phyloP scores from a whole-genome alignment of 1,284 basidiomycete genomes.

The Mycena citricolor region DNA sequence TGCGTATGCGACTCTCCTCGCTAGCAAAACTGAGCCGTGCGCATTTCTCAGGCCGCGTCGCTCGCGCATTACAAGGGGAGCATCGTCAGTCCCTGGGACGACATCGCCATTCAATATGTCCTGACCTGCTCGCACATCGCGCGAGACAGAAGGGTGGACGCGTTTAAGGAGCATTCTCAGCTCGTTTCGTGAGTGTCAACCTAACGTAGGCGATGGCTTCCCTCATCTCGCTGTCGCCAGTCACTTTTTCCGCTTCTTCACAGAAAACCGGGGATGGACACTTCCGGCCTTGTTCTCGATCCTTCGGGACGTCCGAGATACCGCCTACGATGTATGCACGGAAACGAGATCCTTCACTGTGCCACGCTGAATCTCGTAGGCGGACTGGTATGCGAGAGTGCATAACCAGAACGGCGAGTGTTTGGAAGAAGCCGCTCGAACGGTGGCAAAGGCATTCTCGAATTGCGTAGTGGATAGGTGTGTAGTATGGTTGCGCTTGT shows the following conservation, averaged over 20 bases:
- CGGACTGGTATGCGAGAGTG: conserved; percentile 62
- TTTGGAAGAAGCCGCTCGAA: conserved; percentile 90
- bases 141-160: conserved; percentile 63
- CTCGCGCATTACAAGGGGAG: conserved; percentile 60
- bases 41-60: conserved; percentile 41
- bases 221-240: background rate
- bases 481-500: too few relatives aligned
- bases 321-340: conserved; percentile 67
- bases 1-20: conserved; percentile 2
- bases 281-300: conserved; percentile 78
- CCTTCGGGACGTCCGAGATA: conserved; percentile 74
- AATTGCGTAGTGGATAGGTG: conserved; percentile 89
- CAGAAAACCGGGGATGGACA: conserved; percentile 79
- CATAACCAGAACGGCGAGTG: conserved; percentile 64
- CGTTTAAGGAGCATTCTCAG: conserved; percentile 73
- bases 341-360: conserved; percentile 2
- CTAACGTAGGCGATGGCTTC: background rate
- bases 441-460: conserved; percentile 90
- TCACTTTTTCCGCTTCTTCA: conserved; percentile 72
- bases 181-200: conserved; percentile 67
- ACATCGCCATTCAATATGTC: conserved; percentile 78
- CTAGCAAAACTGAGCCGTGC: background rate
- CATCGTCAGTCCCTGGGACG: conserved; percentile 75
- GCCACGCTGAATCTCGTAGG: conserved; percentile 40
- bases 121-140: conserved; percentile 68